Base-by-base conservation (phyloP, 129 eudicot genomes). In the Calendula officinalis region DNA sequence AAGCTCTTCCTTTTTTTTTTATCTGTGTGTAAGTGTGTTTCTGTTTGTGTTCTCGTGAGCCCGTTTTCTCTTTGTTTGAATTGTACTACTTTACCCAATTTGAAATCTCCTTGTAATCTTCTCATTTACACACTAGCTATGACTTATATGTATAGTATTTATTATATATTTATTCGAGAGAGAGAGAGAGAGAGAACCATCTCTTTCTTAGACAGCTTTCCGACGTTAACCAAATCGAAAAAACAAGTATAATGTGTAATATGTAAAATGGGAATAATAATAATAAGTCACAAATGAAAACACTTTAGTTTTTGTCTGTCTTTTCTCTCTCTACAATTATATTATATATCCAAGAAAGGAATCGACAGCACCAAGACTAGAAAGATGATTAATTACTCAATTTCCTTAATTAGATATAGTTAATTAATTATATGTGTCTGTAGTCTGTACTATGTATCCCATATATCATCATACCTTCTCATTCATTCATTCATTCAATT, bases 381-480 rank as follows among this genome's bases (percentile, higher is more conserved):
- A 75, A 60, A 50, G 77, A 75, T 76, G 80, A 67, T 84, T 80
- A 74, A 72, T 84, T 82, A 83, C 91, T 81, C 89, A 80, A 90
- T 77, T 79, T 43, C 91, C 83, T 39, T 86, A 71, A 83, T 71
- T 81, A 75, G 95, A 57, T 73, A 45, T 3, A 57, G 66, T 66
- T 65, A 56, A 56, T 66, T 73, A 66, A 73, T 56, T 73, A 73
- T 49, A 47, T 56, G 54, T 73, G 53, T 65, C 67, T 60, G 72
- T 73, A 65, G 53, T 65, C 67, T 60, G 72, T 73, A 65, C 72
- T 40, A 65, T 73, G 62, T 47, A 56, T 71, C 69, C 56, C 37
- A 32, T 57, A 50, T 70, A 48, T 63, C 62, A 50, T n/a, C 60
- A 50, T 37, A 34, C 67, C 43, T 45, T 38, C 7, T 60, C 74